Evolutionary conservation across 176 grass and related monocot species (phyloP).

Genomic region (Tillandsia leiboldiana): DNA sequence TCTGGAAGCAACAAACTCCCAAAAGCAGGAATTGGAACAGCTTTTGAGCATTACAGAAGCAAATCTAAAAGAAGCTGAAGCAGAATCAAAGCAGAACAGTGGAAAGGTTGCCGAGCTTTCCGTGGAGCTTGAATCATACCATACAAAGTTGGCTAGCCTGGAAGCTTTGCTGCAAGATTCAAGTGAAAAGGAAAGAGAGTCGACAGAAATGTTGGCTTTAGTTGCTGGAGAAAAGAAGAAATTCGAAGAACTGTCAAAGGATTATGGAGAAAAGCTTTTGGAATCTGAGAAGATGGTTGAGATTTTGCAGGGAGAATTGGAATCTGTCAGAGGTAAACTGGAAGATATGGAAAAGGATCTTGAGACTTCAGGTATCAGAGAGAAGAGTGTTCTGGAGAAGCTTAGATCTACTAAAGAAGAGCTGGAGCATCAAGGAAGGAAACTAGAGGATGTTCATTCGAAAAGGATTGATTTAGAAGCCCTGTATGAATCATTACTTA

Average conservation of each 20-base stretch:
- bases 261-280: constrained; percentile 35
- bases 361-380: constrained; percentile 39
- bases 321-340: constrained; percentile 38
- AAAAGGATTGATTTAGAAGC: constrained; percentile 65
- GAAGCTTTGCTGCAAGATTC: constrained; percentile 35
- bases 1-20: constrained; percentile 16
- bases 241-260: constrained; percentile 46
- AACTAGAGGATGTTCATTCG: constrained; percentile 54
- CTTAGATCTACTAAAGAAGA: constrained; percentile 58
- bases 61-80: constrained; percentile 40
- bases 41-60: constrained; percentile 5
- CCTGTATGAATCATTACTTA: constrained; percentile 59
- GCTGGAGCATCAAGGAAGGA: constrained; percentile 58
- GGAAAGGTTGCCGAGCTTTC: constrained; percentile 45
- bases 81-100: constrained; percentile 22
- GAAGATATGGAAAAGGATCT: constrained; percentile 47
- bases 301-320: constrained; percentile 35
- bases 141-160: constrained; percentile 40
- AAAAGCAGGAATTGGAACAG: constrained; percentile 47
- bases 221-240: constrained; percentile 59
- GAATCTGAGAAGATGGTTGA: constrained; percentile 43
- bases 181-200: constrained; percentile 38
- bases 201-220: constrained; percentile 37
- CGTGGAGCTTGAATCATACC: constrained; percentile 52
- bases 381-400: constrained; percentile 43